Conservation (phyloP, 2,329 filamentous ascomycete species). For the Epichloe baconii region DNA sequence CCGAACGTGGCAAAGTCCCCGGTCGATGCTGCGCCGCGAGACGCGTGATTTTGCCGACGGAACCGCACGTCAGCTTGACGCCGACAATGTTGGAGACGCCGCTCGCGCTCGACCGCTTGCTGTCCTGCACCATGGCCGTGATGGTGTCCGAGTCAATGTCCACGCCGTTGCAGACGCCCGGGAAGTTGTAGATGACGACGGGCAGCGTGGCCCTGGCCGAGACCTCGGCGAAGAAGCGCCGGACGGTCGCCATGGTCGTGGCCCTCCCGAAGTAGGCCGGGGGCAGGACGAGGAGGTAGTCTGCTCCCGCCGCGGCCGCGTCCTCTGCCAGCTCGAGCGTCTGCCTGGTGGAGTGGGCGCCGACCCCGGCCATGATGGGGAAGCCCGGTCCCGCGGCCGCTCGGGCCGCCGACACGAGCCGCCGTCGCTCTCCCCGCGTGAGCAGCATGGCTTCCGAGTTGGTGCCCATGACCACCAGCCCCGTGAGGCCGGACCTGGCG, state of each 20-base stretch:
- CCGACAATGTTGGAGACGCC: constrained; percentile 47
- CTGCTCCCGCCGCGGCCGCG: constrained; percentile 26
- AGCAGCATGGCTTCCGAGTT: constrained; percentile 44
- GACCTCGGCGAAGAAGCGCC: constrained; percentile 20
- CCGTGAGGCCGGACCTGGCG: constrained; percentile 33
- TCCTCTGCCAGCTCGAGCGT: constrained; percentile 46
- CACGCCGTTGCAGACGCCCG: constrained; percentile 51
- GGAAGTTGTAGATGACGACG: constrained; percentile 62
- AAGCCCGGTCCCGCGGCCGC: constrained; percentile 75
- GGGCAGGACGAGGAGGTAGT: constrained; percentile 9
- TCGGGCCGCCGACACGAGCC: constrained; percentile 48
- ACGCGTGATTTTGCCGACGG: constrained; percentile 57
- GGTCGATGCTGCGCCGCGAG: constrained; percentile 37
- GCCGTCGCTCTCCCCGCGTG: constrained; percentile 44
- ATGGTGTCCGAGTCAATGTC: constrained; percentile 57
- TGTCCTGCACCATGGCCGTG: constrained; percentile 14
- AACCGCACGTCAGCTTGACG: constrained; percentile 62
- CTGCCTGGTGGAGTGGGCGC: constrained; percentile 51
- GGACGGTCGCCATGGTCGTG: constrained; percentile 26
- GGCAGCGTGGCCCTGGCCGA: constrained; percentile 48
- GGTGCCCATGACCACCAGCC: constrained; percentile 40
- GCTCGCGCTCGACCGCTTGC: constrained; percentile 9
- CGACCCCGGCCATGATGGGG: constrained; percentile 63
- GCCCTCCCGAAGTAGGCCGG: constrained; percentile 24
- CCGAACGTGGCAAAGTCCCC: constrained; percentile 53